A percentile compares a stretch with the other conserved stretches of the same genome.
These are phyloP conservation scores for Fraxinus paxiana DNA, from an alignment of 305 asterid species.

Conservation along the genomic window DNA sequence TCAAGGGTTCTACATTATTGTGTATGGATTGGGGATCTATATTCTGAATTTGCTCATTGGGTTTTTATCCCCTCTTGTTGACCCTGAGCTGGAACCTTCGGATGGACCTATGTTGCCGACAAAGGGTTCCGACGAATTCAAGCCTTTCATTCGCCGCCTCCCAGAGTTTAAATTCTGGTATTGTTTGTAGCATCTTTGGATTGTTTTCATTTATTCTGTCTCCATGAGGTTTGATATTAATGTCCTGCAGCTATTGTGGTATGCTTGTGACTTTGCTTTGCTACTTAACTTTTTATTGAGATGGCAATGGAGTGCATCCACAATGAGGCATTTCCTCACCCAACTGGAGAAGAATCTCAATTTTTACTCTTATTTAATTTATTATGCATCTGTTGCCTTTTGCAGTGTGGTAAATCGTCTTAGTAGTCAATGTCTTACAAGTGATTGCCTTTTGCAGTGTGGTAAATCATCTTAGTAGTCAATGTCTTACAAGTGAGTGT, in stretches of 20 bases:
- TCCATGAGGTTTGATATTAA: conserved; percentile 5
- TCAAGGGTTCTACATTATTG: background rate
- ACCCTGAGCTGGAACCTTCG: background rate
- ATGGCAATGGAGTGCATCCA: background rate
- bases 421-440: background rate
- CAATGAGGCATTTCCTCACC: background rate
- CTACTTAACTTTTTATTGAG: background rate
- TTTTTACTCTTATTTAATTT: background rate
- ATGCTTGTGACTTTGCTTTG: background rate
- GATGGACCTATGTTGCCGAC: background rate
- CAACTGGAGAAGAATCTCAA: background rate
- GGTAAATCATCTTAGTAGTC: background rate
- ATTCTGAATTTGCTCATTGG: background rate
- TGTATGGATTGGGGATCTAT: background rate
- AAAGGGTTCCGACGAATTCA: background rate
- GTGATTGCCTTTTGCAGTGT: background rate
- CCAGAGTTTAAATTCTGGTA: background rate
- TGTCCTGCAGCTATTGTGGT: background rate
- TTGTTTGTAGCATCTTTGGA: background rate
- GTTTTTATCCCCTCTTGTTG: background rate
- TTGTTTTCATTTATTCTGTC: background rate
- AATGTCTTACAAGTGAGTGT: background rate
- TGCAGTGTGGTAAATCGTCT: background rate
- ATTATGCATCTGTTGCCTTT: background rate
- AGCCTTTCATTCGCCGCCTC: conserved; percentile 3